Evolutionary conservation across 805 yeast species (phyloP).

Genomic region (Candida methanosorbosa): DNA sequence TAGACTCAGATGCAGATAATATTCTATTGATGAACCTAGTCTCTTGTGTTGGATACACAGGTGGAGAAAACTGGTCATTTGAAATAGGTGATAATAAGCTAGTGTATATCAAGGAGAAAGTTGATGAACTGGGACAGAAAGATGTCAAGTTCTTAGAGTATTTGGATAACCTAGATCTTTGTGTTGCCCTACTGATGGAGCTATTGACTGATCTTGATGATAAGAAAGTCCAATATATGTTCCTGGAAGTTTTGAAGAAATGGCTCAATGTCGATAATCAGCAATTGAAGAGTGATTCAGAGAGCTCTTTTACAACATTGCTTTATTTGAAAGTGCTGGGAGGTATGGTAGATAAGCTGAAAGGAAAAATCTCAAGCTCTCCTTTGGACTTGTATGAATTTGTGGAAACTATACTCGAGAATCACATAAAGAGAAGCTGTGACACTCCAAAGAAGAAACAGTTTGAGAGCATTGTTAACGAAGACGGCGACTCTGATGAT

Average conservation of each 20-base stretch:
- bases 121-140: not conserved
- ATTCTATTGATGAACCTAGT: conserved; percentile 9
- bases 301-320: conserved; percentile 44
- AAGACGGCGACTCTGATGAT: conserved; percentile 31
- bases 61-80: conserved; percentile 30
- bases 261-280: conserved; percentile 38
- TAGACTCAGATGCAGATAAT: conserved; percentile 4
- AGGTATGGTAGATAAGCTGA: conserved; percentile 46
- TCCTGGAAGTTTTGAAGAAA: conserved; percentile 43
- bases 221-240: conserved; percentile 33
- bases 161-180: conserved; percentile 34
- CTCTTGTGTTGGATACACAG: conserved; percentile 14
- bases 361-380: conserved; percentile 43
- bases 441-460: not conserved
- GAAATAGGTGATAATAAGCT: conserved; percentile 31
- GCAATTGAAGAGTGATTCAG: conserved; percentile 14
- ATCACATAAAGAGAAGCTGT: conserved; percentile 8
- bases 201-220: conserved; percentile 32
- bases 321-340: conserved; percentile 61
- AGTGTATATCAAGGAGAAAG: conserved; percentile 15
- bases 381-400: conserved; percentile 50
- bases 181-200: conserved; percentile 31
- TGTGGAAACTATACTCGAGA: conserved; percentile 31
- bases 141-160: conserved; percentile 15
- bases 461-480: conserved; percentile 6